Evolutionary conservation across 306 rosid species (phyloP).

Genomic region (Ochetophila trinervis): DNA sequence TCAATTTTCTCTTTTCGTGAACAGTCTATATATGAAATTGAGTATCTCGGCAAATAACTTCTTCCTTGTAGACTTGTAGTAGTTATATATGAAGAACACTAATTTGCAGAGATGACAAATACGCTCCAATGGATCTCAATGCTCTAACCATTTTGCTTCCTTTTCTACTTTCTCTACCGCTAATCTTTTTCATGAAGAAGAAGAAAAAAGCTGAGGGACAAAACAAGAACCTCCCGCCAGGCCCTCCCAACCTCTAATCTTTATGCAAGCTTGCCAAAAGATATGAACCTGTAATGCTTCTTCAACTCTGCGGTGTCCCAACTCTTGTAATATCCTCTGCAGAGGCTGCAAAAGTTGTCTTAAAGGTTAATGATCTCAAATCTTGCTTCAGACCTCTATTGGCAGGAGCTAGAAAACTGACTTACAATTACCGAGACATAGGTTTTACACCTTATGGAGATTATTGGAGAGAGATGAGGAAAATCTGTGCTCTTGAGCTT

Average conservation of each 20-base stretch:
- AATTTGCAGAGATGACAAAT: background rate
- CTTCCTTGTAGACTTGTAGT: background rate
- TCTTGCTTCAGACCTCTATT: slow-evolving; percentile 40
- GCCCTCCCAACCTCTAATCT: slow-evolving; percentile 40
- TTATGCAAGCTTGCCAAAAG: slow-evolving; percentile 36
- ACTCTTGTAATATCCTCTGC: slow-evolving; percentile 20
- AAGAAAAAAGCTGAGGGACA: background rate
- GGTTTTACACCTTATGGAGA: slow-evolving; percentile 42
- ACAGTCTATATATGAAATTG: too few species aligned
- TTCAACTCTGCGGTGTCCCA: slow-evolving; percentile 28
- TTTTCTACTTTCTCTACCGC: background rate
- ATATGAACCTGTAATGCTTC: slow-evolving; percentile 51
- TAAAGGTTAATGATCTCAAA: slow-evolving; percentile 27
- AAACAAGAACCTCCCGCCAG: slow-evolving; percentile 30
- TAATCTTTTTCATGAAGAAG: background rate
- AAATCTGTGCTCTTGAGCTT: slow-evolving; percentile 37
- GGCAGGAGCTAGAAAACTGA: slow-evolving; percentile 17
- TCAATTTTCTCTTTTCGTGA: too few species aligned
- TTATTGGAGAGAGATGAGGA: slow-evolving; percentile 44
- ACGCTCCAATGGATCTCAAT: background rate
- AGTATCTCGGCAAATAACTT: too few species aligned
- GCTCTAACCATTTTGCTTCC: background rate
- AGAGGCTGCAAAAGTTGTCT: slow-evolving; percentile 9
- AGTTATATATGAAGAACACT: background rate
- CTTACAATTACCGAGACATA: slow-evolving; percentile 43